Evolutionary conservation across 495 filamentous ascomycete species (phyloP).

Genomic region (Xylaria intraflava): DNA sequence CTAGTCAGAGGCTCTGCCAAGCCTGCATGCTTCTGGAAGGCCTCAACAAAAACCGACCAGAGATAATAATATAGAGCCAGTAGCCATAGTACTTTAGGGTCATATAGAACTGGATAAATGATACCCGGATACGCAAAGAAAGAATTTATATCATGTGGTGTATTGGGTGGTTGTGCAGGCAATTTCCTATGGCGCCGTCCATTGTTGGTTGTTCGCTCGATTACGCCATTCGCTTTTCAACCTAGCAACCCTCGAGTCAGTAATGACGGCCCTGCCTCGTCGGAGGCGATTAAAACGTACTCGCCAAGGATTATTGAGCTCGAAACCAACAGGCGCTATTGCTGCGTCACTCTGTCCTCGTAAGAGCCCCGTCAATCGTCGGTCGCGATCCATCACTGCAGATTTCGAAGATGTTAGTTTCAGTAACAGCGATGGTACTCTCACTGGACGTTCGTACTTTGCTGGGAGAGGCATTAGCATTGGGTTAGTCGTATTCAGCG

Average conservation of each 20-base stretch:
- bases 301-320: slow-evolving; percentile 94
- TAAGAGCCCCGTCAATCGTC: slow-evolving; percentile 74
- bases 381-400: slow-evolving; percentile 94
- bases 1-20: slow-evolving; percentile 91
- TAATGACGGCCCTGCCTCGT: not conserved
- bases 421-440: not conserved
- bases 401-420: slow-evolving; percentile 28
- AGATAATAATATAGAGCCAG: slow-evolving; percentile 54
- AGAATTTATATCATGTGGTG: slow-evolving; percentile 8
- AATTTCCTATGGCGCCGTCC: not conserved
- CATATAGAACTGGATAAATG: slow-evolving; percentile 14
- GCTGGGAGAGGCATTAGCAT: slow-evolving; percentile 46
- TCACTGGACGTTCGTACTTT: slow-evolving; percentile 53
- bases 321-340: slow-evolving; percentile 78
- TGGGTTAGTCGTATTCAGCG: not conserved
- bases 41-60: slow-evolving; percentile 82
- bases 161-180: slow-evolving; percentile 19
- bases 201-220: not conserved
- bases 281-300: slow-evolving; percentile 21
- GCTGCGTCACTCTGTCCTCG: slow-evolving; percentile 81
- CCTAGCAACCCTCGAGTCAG: slow-evolving; percentile 24
- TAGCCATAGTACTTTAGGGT: slow-evolving; percentile 6
- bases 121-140: slow-evolving; percentile 22
- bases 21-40: slow-evolving; percentile 87
- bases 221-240: slow-evolving; percentile 46